phyloP scores from a whole-genome alignment of 352 stramenopile genomes.

The Globisporangium mamillatum region DNA sequence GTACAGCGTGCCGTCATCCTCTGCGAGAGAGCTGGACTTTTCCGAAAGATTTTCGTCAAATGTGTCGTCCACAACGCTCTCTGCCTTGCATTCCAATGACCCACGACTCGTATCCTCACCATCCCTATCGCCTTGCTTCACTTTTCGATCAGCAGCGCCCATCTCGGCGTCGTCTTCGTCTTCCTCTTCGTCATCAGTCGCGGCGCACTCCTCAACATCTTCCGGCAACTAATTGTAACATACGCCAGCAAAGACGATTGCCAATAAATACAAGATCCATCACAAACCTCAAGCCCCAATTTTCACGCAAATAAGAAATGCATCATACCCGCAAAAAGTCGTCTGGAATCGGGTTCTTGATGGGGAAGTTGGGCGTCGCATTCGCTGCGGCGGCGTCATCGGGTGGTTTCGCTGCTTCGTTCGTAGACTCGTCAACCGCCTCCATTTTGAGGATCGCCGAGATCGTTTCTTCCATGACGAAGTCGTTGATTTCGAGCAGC shows the following conservation, averaged over 20 bases:
- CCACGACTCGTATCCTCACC: constrained; percentile 42
- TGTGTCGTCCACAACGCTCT: constrained; percentile 56
- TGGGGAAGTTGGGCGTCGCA: constrained; percentile 26
- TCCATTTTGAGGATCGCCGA: constrained; percentile 78
- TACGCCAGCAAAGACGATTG: constrained; percentile 2
- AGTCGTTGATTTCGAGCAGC: constrained; percentile 72
- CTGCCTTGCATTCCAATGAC: constrained; percentile 28
- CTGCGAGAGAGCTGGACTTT: constrained; percentile 62
- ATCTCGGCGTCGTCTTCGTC: constrained; percentile 13
- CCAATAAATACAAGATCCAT: neutral
- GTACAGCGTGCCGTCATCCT: constrained; percentile 83
- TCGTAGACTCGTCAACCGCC: constrained; percentile 36
- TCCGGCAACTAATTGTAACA: constrained; percentile 42
- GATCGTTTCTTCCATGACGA: constrained; percentile 83
- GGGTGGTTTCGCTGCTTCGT: neutral
- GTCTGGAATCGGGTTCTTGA: constrained; percentile 74
- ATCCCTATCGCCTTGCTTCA: constrained; percentile 20
- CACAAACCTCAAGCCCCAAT: neutral
- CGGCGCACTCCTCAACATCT: constrained; percentile 28
- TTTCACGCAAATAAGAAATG: neutral
- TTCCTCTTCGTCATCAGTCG: constrained; percentile 24
- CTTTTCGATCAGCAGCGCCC: constrained; percentile 3
- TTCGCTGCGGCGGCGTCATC: constrained; percentile 6
- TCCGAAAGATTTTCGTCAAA: constrained; percentile 47
- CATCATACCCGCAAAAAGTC: constrained; percentile 66